Evolutionary conservation across 805 yeast species (phyloP).

Genomic region (Pichia pseudocactophila): DNA sequence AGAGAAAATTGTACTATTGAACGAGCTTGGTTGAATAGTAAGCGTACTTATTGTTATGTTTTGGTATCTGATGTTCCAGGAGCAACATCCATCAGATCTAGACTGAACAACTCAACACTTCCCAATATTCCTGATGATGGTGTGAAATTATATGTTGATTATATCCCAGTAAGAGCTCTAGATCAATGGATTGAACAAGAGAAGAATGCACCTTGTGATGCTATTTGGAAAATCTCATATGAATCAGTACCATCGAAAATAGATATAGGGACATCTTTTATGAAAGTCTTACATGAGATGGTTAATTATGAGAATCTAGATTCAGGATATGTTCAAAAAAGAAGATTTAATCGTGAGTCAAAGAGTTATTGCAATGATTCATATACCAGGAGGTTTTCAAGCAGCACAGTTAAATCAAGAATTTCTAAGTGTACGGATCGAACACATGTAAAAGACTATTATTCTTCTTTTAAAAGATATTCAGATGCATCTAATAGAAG

Average conservation of each 20-base stretch:
- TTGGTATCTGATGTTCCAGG: constrained; percentile 33
- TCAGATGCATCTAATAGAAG: no score
- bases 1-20: constrained; percentile 25
- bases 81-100: constrained; percentile 29
- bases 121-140: constrained; percentile 22
- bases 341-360: no score
- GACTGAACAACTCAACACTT: constrained; percentile 27
- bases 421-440: no score
- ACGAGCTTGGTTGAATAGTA: constrained; percentile 36
- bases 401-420: no score
- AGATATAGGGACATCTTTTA: constrained; percentile 19
- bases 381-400: no score
- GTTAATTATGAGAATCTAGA: constrained; percentile 26
- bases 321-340: constrained; percentile 22
- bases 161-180: constrained; percentile 36
- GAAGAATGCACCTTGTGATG: constrained; percentile 35
- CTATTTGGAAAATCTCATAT: constrained; percentile 37
- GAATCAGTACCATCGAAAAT: constrained; percentile 27
- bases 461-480: no score
- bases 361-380: no score
- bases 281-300: constrained; percentile 27
- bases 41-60: constrained; percentile 36
- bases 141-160: constrained; percentile 29
- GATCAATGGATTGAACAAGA: constrained; percentile 41
- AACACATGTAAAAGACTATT: no score